Evolutionary conservation across 371 early-diverging fungal species (phyloP).

Genomic region (Nosema granulosis): DNA sequence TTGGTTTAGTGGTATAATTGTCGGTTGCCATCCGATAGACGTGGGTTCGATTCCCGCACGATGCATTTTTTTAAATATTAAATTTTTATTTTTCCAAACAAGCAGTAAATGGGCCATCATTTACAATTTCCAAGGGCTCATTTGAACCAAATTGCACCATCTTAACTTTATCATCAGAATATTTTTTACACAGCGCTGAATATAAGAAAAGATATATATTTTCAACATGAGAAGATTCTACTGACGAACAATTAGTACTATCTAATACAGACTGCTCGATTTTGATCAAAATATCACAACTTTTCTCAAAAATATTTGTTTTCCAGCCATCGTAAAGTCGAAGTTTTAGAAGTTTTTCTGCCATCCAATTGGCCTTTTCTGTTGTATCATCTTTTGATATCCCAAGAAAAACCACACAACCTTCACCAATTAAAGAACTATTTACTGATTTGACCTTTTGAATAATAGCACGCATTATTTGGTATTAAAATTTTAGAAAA

Average conservation of each 20-base stretch:
- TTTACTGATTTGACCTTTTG: not conserved
- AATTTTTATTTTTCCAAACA: too few relatives aligned
- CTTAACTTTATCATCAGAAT: too few relatives aligned
- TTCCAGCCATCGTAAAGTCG: not conserved
- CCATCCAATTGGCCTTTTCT: not conserved
- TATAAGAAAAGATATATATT: too few relatives aligned
- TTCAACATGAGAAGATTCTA: too few relatives aligned
- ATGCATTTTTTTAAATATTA: constrained; percentile 53
- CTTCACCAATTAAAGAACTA: not conserved
- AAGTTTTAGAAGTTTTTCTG: not conserved
- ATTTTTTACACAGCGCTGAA: too few relatives aligned
- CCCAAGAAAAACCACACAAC: not conserved
- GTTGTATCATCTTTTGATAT: not conserved
- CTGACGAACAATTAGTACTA: too few relatives aligned
- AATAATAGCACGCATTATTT: not conserved
- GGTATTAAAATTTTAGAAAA: not conserved
- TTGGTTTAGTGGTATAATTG: constrained; percentile 67
- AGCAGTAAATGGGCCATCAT: too few relatives aligned
- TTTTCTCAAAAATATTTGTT: not conserved
- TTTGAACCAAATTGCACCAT: too few relatives aligned
- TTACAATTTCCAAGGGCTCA: too few relatives aligned
- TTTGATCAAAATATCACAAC: constrained; percentile 1
- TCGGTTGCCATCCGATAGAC: constrained; percentile 66
- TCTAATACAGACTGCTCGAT: too few relatives aligned
- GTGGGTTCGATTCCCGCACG: constrained; percentile 67